These are phyloP conservation scores for Plasmodium inui DNA, from an alignment of 169 alveolate genomes.

Conservation along the genomic window DNA sequence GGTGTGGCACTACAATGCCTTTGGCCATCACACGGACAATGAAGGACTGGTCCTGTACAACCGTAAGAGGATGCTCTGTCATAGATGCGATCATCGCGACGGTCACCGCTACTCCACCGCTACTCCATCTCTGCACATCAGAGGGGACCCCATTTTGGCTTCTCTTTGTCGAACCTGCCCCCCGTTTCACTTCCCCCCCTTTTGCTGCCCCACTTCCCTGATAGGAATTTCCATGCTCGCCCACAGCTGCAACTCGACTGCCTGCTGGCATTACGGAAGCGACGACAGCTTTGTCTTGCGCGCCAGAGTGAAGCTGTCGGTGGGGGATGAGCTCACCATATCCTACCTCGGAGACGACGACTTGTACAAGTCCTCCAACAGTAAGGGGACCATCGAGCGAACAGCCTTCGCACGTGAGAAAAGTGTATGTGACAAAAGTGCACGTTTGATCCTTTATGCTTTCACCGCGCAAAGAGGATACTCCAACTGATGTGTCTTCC, in stretches of 20 bases:
- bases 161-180: no score
- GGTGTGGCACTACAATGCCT: conserved; percentile 90
- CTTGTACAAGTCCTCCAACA: conserved; percentile 84
- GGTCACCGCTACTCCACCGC: no score
- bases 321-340: conserved; percentile 90
- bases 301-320: conserved; percentile 82
- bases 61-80: conserved; percentile 68
- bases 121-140: background rate
- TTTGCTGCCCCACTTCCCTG: conserved; percentile 15
- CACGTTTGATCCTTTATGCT: background rate
- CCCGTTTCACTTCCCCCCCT: background rate
- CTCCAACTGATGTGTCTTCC: background rate
- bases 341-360: conserved; percentile 89
- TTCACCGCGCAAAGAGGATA: background rate
- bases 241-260: conserved; percentile 89
- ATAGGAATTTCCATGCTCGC: conserved; percentile 87
- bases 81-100: background rate
- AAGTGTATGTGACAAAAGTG: no score
- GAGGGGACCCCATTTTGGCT: background rate
- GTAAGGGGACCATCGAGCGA: conserved; percentile 52
- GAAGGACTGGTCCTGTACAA: conserved; percentile 86
- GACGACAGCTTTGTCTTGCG: conserved; percentile 86
- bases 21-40: conserved; percentile 86
- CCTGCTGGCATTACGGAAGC: conserved; percentile 90
- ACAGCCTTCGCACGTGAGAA: no score